Evolutionary conservation across 1,139 yeast genomes (phyloP).

Genomic region (Saccharomycopsis crataegensis): DNA sequence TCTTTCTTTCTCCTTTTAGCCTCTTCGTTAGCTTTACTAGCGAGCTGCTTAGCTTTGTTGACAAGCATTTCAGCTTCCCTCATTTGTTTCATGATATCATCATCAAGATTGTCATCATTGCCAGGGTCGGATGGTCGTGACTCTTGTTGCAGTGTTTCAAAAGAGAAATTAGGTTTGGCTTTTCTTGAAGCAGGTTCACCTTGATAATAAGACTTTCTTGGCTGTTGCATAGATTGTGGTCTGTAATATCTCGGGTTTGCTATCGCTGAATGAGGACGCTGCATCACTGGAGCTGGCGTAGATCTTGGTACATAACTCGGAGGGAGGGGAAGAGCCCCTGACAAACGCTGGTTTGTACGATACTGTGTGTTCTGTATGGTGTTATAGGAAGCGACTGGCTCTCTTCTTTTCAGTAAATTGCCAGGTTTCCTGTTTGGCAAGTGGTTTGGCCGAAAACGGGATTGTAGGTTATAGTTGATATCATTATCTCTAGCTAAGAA

Average conservation of each 20-base stretch:
- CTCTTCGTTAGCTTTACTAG: neutral
- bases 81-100: neutral
- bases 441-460: slow-evolving; percentile 10
- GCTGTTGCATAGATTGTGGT: too few relatives aligned
- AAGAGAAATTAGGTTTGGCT: too few relatives aligned
- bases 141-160: too few relatives aligned
- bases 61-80: slow-evolving; percentile 5
- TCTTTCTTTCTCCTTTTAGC: neutral
- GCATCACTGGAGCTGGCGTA: too few relatives aligned
- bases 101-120: neutral
- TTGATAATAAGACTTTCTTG: neutral
- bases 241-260: too few relatives aligned
- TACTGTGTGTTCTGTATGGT: too few relatives aligned
- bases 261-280: too few relatives aligned
- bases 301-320: too few relatives aligned
- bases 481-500: slow-evolving; percentile 14
- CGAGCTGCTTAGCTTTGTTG: neutral
- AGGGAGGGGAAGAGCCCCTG: too few relatives aligned
- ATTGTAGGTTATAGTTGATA: slow-evolving; percentile 9
- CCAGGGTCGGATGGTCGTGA: neutral
- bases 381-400: too few relatives aligned
- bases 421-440: slow-evolving; percentile 15
- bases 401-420: neutral
- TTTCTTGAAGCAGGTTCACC: neutral
- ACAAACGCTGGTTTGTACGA: too few relatives aligned